Percentiles rank a stretch among this genome's conserved stretches.
phyloP scores from a whole-genome alignment of 352 stramenopile genomes.

The Phytophthora boehmeriae region DNA sequence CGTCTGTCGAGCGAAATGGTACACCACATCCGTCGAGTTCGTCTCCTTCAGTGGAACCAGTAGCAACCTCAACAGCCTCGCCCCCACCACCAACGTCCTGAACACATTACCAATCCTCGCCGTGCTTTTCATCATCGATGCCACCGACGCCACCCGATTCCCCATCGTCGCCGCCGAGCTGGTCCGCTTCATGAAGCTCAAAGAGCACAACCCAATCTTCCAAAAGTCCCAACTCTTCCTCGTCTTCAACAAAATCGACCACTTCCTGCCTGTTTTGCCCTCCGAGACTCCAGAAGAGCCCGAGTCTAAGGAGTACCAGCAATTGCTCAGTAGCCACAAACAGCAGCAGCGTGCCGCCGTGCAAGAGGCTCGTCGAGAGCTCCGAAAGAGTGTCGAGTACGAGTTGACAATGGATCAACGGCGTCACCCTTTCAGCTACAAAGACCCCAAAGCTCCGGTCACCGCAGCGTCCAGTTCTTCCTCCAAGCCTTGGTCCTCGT shows the following conservation, averaged over 20 bases:
- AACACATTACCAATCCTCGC: constrained; percentile 41
- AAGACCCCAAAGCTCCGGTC: constrained; percentile 4
- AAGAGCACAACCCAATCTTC: constrained; percentile 32
- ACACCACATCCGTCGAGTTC: constrained; percentile 19
- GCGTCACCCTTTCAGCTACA: constrained; percentile 28
- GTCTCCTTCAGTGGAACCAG: constrained; percentile 13
- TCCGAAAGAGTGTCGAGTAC: constrained; percentile 59
- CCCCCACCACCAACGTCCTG: constrained; percentile 16
- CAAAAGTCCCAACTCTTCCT: constrained; percentile 49
- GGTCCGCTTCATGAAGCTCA: constrained; percentile 49
- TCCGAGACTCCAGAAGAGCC: constrained; percentile 20
- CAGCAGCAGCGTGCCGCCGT: constrained; percentile 36
- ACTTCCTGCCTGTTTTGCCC: constrained; percentile 14
- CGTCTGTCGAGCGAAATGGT: constrained; percentile 42
- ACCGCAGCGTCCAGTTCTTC: constrained; percentile 5
- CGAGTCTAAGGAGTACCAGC: constrained; percentile 27
- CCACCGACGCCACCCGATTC: constrained; percentile 50
- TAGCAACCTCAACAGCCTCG: constrained; percentile 28
- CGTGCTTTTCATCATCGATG: constrained; percentile 60
- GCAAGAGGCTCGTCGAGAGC: constrained; percentile 45
- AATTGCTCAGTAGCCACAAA: constrained; percentile 23
- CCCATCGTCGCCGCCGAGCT: constrained; percentile 57
- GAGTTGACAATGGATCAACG: constrained; percentile 49
- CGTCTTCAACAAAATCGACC: constrained; percentile 67
- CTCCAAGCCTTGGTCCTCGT: constrained; percentile 11